These are phyloP conservation scores for Xylaria venustula DNA, from an alignment of 495 filamentous ascomycete species.

Conservation along the genomic window DNA sequence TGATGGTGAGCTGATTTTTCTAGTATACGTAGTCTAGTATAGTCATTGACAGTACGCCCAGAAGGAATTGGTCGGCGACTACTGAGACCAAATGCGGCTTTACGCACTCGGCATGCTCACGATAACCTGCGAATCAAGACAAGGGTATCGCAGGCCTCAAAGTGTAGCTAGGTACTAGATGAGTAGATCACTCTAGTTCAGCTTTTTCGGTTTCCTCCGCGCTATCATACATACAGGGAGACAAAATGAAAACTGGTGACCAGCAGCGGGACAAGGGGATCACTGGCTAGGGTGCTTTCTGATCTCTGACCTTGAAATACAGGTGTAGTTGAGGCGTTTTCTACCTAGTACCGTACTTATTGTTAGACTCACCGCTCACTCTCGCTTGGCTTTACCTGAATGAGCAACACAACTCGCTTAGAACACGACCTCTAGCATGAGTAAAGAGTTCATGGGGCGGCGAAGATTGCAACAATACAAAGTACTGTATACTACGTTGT, in stretches of 20 bases:
- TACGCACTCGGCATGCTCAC: too few relatives aligned
- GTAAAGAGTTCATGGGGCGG: neutral
- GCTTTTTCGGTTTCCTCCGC: too few relatives aligned
- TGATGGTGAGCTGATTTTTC: neutral
- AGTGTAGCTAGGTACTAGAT: too few relatives aligned
- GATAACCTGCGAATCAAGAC: neutral
- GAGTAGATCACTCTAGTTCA: too few relatives aligned
- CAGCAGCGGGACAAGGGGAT: too few relatives aligned
- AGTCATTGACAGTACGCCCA: neutral
- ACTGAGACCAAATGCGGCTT: too few relatives aligned
- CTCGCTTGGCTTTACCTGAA: neutral
- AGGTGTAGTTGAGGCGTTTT: neutral
- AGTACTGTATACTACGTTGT: neutral
- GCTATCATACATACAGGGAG: too few relatives aligned
- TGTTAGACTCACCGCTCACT: neutral
- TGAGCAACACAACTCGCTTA: neutral
- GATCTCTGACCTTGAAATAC: neutral
- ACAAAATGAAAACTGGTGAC: too few relatives aligned
- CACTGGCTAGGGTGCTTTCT: neutral
- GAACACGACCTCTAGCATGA: neutral
- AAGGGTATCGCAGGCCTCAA: neutral
- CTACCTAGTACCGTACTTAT: neutral
- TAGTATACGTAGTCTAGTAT: neutral
- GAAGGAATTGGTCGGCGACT: neutral
- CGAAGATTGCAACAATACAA: neutral